phyloP scores from a whole-genome alignment of 2,329 filamentous ascomycete genomes.

The Ophiostoma pallidulum region DNA sequence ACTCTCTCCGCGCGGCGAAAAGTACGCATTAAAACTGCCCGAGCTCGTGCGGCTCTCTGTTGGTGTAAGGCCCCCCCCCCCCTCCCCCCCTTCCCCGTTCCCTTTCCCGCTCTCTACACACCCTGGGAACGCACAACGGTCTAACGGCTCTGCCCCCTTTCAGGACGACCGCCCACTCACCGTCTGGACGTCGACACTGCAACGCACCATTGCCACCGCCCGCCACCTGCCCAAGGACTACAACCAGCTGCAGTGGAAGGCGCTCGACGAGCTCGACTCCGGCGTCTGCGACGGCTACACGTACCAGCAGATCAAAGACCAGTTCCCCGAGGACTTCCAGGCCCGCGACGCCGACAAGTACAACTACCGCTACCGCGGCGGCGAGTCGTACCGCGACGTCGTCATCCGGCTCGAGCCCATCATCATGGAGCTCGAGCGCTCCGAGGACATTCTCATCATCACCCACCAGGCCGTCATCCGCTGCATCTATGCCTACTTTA shows the following conservation, averaged over 20 bases:
- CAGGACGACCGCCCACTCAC: slow-evolving; percentile 52
- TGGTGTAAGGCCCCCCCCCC: too few species aligned
- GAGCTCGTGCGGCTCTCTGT: slow-evolving; percentile 78
- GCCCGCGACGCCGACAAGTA: slow-evolving; percentile 98
- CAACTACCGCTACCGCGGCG: slow-evolving; percentile 96
- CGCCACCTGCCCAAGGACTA: slow-evolving; percentile 71
- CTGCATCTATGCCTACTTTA: slow-evolving; percentile 98
- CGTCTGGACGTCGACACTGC: slow-evolving; percentile 55
- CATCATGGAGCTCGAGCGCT: slow-evolving; percentile 97
- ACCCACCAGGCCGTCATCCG: slow-evolving; percentile 94
- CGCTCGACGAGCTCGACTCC: slow-evolving; percentile 90
- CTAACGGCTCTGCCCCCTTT: too few species aligned
- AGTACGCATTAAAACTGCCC: slow-evolving; percentile 78
- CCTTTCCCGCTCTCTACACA: too few species aligned
- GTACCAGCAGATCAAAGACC: slow-evolving; percentile 86
- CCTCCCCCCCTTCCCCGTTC: too few species aligned
- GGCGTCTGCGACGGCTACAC: slow-evolving; percentile 95
- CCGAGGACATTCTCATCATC: slow-evolving; percentile 94
- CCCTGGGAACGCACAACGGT: too few species aligned
- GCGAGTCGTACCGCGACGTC: slow-evolving; percentile 91
- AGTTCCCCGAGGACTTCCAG: slow-evolving; percentile 88
- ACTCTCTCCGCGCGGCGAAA: slow-evolving; percentile 75
- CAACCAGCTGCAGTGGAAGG: slow-evolving; percentile 97
- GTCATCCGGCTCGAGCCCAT: slow-evolving; percentile 97
- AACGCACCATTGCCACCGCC: slow-evolving; percentile 84